A percentile compares a stretch with the other conserved stretches of the same genome.
Conservation (phyloP, 768 basidiomycete species). For the Trametes meyenii region DNA sequence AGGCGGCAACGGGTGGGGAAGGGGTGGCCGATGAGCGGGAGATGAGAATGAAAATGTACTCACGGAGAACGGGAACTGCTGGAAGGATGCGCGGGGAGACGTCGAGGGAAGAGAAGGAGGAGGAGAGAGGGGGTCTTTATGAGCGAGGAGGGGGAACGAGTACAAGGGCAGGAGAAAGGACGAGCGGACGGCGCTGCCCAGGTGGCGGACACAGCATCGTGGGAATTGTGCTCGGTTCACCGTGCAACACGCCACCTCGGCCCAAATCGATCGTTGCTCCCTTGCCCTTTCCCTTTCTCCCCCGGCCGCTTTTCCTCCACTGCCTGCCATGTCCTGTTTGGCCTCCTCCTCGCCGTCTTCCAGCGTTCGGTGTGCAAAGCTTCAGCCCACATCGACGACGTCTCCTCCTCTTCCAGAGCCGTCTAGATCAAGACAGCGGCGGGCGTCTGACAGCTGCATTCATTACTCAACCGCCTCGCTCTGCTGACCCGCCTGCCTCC, state of each 20-base stretch:
- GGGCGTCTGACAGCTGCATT: slow-evolving; percentile 2
- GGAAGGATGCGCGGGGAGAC: slow-evolving; percentile 18
- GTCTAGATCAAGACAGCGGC: slow-evolving; percentile 5
- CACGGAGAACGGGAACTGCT: slow-evolving; percentile 18
- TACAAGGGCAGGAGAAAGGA: slow-evolving; percentile 32
- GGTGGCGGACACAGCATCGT: slow-evolving; percentile 29
- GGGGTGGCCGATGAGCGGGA: slow-evolving; percentile 8
- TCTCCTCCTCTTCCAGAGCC: neutral
- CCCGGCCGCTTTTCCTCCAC: neutral
- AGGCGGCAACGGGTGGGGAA: slow-evolving; percentile 21
- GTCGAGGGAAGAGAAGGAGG: slow-evolving; percentile 24
- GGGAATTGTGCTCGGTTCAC: slow-evolving; percentile 21
- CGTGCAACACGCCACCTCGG: slow-evolving; percentile 15
- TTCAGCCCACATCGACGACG: neutral
- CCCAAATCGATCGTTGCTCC: slow-evolving; percentile 16
- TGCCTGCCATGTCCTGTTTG: neutral
- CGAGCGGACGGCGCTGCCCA: slow-evolving; percentile 32
- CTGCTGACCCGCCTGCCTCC: slow-evolving; percentile 10
- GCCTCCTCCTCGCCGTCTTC: too few relatives aligned
- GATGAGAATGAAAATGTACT: slow-evolving; percentile 17
- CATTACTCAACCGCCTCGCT: slow-evolving; percentile 5
- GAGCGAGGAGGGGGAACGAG: slow-evolving; percentile 20
- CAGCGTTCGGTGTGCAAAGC: neutral
- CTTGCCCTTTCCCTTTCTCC: too few relatives aligned
- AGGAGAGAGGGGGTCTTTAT: slow-evolving; percentile 13